These are phyloP conservation scores for Lachancea dasiensis DNA, from an alignment of 805 yeast genomes.

Conservation along the genomic window DNA sequence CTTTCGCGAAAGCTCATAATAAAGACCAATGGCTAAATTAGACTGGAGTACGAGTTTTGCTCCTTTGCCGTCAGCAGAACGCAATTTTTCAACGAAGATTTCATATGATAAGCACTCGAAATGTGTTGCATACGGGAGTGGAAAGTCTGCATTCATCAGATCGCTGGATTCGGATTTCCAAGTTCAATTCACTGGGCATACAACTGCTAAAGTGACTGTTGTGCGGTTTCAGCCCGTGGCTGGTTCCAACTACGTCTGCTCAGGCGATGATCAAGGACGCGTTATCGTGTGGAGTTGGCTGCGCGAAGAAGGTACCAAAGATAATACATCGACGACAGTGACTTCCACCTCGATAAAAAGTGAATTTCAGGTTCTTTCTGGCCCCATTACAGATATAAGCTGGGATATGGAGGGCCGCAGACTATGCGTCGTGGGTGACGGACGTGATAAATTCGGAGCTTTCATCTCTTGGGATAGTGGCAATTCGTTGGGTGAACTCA, in stretches of 20 bases:
- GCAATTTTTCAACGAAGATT: conserved; percentile 60
- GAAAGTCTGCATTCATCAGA: conserved; percentile 71
- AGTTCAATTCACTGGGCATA: conserved; percentile 70
- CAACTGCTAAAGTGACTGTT: conserved; percentile 60
- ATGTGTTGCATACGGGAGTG: conserved; percentile 73
- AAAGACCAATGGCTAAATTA: conserved; percentile 18
- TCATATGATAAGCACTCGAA: conserved; percentile 67
- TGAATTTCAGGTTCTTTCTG: conserved; percentile 73
- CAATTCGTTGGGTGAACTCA: conserved; percentile 92
- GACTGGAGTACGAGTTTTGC: conserved; percentile 42
- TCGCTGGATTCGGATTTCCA: conserved; percentile 50
- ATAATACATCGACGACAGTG: conserved; percentile 31
- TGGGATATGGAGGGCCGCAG: conserved; percentile 91
- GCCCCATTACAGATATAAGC: conserved; percentile 72
- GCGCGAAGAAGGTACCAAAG: conserved; percentile 37
- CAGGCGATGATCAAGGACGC: conserved; percentile 87
- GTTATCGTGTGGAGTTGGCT: conserved; percentile 79
- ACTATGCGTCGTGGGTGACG: conserved; percentile 91
- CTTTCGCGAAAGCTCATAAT: background rate
- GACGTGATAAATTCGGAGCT: conserved; percentile 86
- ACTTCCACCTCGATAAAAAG: conserved; percentile 54
- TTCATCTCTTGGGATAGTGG: conserved; percentile 93
- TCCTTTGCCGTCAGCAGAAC: conserved; percentile 75
- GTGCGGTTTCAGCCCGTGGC: conserved; percentile 70
- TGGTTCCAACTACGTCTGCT: conserved; percentile 82